A percentile compares a stretch with the other conserved stretches of the same genome.
Evolutionary conservation across 208 protist species (phyloP).

Genomic region (Tritrichomonas foetus): DNA sequence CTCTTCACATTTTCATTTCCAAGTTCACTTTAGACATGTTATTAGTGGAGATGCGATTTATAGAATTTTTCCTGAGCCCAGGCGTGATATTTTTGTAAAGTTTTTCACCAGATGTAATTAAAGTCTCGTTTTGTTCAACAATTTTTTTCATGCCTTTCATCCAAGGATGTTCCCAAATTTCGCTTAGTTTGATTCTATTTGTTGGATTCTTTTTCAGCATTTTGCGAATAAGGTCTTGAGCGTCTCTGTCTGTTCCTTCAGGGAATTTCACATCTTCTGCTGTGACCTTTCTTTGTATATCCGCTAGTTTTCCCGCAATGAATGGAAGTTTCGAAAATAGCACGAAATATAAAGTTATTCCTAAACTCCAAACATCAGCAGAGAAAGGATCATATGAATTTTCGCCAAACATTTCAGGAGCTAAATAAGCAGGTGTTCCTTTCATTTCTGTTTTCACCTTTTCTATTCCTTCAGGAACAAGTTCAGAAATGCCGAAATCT

Average conservation of each 20-base stretch:
- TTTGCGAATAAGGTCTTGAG: neutral
- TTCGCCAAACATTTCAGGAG: constrained; percentile 73
- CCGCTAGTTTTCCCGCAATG: constrained; percentile 83
- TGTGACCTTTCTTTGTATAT: constrained; percentile 83
- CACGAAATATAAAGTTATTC: constrained; percentile 59
- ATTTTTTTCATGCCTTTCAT: neutral
- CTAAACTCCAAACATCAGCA: constrained; percentile 90
- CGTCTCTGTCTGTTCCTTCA: neutral
- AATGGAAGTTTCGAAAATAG: constrained; percentile 49
- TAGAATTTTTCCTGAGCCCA: neutral
- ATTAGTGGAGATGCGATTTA: neutral
- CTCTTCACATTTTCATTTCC: too few species aligned
- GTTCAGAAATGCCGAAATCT: constrained; percentile 92
- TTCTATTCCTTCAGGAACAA: constrained; percentile 68
- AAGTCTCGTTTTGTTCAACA: too few species aligned
- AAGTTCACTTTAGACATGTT: too few species aligned
- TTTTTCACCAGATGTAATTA: too few species aligned
- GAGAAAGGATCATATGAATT: constrained; percentile 53
- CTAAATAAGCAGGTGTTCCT: constrained; percentile 80
- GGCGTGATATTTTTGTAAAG: too few species aligned
- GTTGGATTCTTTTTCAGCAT: neutral
- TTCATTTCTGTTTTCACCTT: constrained; percentile 84
- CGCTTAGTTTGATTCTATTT: neutral
- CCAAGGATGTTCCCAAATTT: constrained; percentile 6
- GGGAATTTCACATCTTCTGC: neutral